Conservation (phyloP, 148 eudicot species). For the Tetragonia tetragonoides region DNA sequence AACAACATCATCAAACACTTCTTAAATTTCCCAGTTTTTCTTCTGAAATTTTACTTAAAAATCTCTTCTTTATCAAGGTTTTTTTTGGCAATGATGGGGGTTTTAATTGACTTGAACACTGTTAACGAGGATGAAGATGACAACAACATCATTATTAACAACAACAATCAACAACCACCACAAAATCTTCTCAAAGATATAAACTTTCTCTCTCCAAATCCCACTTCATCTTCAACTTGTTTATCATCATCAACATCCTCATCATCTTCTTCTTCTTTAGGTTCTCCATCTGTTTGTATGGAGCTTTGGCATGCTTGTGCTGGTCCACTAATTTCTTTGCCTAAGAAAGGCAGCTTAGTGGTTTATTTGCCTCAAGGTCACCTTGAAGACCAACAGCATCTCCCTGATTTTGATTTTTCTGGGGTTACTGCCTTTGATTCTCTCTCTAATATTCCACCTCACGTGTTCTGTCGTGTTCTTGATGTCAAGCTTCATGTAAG, state of each 20-base stretch:
- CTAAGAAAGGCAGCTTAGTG: conserved; percentile 75
- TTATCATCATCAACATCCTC: conserved; percentile 34
- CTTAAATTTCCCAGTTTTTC: not conserved
- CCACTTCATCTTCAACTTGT: conserved; percentile 13
- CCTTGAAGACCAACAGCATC: conserved; percentile 45
- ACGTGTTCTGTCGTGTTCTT: conserved; percentile 89
- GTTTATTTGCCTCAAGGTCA: conserved; percentile 93
- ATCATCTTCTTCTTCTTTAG: conserved; percentile 28
- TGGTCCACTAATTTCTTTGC: conserved; percentile 72
- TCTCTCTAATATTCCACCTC: conserved; percentile 54
- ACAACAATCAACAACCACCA: not conserved
- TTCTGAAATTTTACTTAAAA: not conserved
- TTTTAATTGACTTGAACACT: conserved; percentile 79
- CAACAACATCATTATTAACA: not conserved
- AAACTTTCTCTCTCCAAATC: conserved; percentile 8
- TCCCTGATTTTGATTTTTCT: conserved; percentile 41
- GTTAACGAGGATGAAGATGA: conserved; percentile 54
- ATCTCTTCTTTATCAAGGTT: not conserved
- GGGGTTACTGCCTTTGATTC: conserved; percentile 24
- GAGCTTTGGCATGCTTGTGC: conserved; percentile 99
- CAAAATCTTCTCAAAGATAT: conserved; percentile 21
- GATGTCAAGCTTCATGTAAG: conserved; percentile 95
- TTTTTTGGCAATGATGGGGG: conserved; percentile 50
- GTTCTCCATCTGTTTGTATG: conserved; percentile 59
- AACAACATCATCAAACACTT: not conserved